phyloP scores from a whole-genome alignment of 257 asterid genomes.

The Nicotiana otophora region DNA sequence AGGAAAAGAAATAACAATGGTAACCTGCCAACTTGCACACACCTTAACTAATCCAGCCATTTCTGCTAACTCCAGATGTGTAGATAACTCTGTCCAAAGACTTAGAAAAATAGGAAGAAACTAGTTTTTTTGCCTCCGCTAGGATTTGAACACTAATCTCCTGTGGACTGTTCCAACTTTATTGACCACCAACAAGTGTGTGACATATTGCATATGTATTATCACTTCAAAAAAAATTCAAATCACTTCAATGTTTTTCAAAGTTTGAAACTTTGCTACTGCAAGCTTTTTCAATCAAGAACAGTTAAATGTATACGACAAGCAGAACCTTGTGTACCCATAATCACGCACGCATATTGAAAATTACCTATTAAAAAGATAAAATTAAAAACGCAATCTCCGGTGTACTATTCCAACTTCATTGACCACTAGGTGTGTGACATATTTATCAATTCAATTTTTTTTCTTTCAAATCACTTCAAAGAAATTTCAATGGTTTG shows the following conservation, averaged over 20 bases:
- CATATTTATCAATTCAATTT: no score
- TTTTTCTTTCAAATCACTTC: no score
- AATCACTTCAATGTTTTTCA: background rate
- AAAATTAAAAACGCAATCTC: background rate
- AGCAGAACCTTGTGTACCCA: background rate
- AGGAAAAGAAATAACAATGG: background rate
- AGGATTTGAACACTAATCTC: background rate
- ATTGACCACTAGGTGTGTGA: no score
- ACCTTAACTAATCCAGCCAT: no score
- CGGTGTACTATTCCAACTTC: background rate
- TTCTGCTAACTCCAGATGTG: no score
- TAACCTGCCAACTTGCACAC: background rate
- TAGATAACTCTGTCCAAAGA: no score
- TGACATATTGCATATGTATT: no score
- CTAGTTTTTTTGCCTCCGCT: background rate
- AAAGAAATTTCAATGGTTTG: no score
- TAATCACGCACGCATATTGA: background rate
- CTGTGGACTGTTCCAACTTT: background rate
- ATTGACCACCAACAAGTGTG: no score
- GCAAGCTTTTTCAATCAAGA: background rate
- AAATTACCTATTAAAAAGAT: background rate
- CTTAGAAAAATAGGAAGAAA: background rate
- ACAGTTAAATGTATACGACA: background rate
- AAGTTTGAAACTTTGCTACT: background rate
- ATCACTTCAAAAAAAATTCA: no score